Base-by-base conservation (phyloP, 1,139 yeast species). In the Diutina scorzettiae region DNA sequence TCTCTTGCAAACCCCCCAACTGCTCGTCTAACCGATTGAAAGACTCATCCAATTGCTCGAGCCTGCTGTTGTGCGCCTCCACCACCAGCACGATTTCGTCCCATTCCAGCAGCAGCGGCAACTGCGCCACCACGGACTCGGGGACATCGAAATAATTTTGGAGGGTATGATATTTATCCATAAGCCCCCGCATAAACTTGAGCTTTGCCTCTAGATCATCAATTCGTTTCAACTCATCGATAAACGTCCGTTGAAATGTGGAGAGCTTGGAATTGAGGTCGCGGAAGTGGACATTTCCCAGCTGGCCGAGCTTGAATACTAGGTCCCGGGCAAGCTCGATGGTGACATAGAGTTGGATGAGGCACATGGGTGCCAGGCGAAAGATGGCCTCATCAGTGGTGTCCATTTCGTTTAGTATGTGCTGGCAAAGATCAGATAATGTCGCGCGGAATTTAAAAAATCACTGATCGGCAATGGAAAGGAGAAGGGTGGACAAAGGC, bases 291-390 rank as follows among this genome's bases (percentile, higher is more conserved):
- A 91, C 82, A 43, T 75, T 67, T 1, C 96, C 96, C 46, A 81
- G 64, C 47, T 78, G 77, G 7, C 98, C 98, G 34, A 91, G 64
- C 3, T 81, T 74, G 43, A 82, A 79, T 12, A 87, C 93, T 46
- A 86, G 79, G 47, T 87, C 95, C 48, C 97, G 70, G 6, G 95
- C 84, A 46, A 86, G 76, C 59, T 91, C 98, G 28, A 81, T 76
- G n/a, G 97, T 86, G 43, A 91, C 78, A 60, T 84, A 91, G 57
- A 91, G 74, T 64, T 91, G 97, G 36, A 89, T 87, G 49, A 89
- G 71, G 37, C 87, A 73, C 97, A 91, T 89, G 45, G 93, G 95
- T 63, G 97, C 96, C 43, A 96, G 84, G 63, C 94, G 48, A 40
- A 50, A 50, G n/a, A 50, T 43, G 18, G 49, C 48, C 47, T 50